phyloP scores from a whole-genome alignment of 495 filamentous ascomycete species.

The Xylaria telfairii region DNA sequence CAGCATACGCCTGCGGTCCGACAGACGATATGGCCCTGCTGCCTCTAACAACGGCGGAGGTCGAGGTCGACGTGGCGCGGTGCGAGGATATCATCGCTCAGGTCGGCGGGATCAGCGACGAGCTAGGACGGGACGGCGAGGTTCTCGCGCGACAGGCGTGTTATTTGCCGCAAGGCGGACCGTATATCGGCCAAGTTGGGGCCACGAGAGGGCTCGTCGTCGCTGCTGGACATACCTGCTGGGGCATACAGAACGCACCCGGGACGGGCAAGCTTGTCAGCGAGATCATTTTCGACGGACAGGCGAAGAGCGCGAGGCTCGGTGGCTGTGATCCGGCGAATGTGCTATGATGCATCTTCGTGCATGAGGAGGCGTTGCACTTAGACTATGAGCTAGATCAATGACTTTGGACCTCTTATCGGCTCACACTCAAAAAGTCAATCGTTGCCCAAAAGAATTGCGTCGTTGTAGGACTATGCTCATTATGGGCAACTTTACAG shows the following conservation, averaged over 20 bases:
- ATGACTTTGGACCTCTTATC: neutral
- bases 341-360: constrained; percentile 28
- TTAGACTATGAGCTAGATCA: neutral
- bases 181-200: constrained; percentile 73
- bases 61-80: constrained; percentile 70
- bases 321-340: constrained; percentile 35
- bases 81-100: constrained; percentile 84
- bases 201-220: constrained; percentile 71
- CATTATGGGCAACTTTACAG: neutral
- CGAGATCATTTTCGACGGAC: constrained; percentile 77
- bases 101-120: constrained; percentile 70
- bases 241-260: constrained; percentile 90
- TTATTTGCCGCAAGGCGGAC: constrained; percentile 77
- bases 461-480: neutral
- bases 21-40: constrained; percentile 74
- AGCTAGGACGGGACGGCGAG: constrained; percentile 69
- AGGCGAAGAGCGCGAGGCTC: constrained; percentile 68
- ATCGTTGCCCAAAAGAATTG: neutral
- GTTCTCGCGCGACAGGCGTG: constrained; percentile 79
- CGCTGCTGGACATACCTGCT: constrained; percentile 85
- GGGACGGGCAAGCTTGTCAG: constrained; percentile 83
- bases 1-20: constrained; percentile 79
- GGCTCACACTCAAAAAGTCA: no score
- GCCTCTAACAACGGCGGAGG: constrained; percentile 70
- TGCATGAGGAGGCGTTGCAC: constrained; percentile 24